These are phyloP conservation scores for Austroboletus niveus DNA, from an alignment of 1,284 basidiomycete species.

Conservation along the genomic window DNA sequence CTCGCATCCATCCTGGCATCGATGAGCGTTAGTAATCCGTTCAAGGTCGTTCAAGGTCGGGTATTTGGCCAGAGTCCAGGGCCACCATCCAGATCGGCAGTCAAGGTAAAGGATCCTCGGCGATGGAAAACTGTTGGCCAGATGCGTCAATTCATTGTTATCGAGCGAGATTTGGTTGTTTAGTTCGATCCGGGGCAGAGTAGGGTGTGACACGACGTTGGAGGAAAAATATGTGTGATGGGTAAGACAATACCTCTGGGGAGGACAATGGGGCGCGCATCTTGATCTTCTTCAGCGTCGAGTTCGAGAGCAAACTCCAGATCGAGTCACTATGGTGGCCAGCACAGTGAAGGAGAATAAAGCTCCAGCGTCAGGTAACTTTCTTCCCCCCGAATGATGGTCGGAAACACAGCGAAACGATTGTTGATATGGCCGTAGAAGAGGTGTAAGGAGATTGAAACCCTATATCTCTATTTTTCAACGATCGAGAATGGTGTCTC, in stretches of 20 bases:
- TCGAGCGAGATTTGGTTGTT: not conserved
- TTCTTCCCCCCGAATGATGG: not conserved
- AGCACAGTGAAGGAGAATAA: not conserved
- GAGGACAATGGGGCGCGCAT: not conserved
- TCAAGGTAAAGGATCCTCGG: not conserved
- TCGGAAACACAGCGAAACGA: not conserved
- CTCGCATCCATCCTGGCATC: not conserved
- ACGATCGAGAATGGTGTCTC: not conserved
- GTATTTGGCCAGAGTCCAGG: not conserved
- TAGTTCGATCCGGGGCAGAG: not conserved
- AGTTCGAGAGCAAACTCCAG: not conserved
- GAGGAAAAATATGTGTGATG: not conserved
- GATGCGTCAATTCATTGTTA: not conserved
- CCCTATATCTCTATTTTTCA: not conserved
- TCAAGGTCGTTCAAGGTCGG: not conserved
- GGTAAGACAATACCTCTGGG: not conserved
- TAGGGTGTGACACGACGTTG: not conserved
- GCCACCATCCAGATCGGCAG: not conserved
- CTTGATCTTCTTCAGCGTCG: not conserved
- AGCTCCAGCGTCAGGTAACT: not conserved
- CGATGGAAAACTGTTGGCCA: not conserved
- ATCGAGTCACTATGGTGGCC: not conserved
- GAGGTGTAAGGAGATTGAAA: not conserved
- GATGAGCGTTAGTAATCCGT: not conserved
- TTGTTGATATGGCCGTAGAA: not conserved